Evolutionary conservation across 352 stramenopile genomes (phyloP).

Genomic region (Phytophthora crassamura): DNA sequence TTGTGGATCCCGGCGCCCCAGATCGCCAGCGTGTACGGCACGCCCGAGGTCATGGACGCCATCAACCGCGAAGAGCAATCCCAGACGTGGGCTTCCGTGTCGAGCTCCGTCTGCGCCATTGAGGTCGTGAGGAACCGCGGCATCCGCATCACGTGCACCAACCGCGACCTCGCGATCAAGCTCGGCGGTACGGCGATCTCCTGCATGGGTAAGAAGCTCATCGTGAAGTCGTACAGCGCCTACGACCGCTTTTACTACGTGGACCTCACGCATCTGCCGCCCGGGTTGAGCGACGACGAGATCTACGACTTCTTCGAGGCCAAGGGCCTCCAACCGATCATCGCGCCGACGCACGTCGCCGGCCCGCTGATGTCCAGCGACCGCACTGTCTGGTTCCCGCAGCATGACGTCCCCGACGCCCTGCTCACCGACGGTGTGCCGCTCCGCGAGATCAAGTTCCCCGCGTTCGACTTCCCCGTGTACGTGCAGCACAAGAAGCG

Average conservation of each 20-base stretch:
- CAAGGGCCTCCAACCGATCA: background rate
- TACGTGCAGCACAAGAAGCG: slow-evolving; percentile 22
- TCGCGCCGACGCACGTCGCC: slow-evolving; percentile 9
- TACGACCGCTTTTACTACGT: slow-evolving; percentile 18
- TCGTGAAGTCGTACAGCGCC: slow-evolving; percentile 8
- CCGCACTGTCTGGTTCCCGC: slow-evolving; percentile 8
- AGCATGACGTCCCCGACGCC: background rate
- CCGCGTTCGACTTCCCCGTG: slow-evolving; percentile 1
- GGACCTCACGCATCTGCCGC: slow-evolving; percentile 2
- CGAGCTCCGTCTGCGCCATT: no score
- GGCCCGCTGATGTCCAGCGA: slow-evolving; percentile 11
- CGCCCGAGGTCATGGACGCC: no score
- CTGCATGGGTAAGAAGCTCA: slow-evolving; percentile 2
- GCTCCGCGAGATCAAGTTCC: slow-evolving; percentile 5
- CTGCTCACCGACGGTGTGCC: background rate
- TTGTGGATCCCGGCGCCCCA: no score
- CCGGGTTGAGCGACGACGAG: background rate
- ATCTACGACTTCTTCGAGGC: slow-evolving; percentile 16
- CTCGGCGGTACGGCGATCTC: background rate
- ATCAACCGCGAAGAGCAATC: no score
- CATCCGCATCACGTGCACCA: slow-evolving; percentile 13
- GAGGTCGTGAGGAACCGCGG: no score
- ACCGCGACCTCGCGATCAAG: slow-evolving; percentile 2
- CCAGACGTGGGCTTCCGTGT: no score
- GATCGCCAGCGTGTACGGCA: no score